Evolutionary conservation across 192 early-diverging fungal genomes (phyloP).

Genomic region (Diversispora eburnea): DNA sequence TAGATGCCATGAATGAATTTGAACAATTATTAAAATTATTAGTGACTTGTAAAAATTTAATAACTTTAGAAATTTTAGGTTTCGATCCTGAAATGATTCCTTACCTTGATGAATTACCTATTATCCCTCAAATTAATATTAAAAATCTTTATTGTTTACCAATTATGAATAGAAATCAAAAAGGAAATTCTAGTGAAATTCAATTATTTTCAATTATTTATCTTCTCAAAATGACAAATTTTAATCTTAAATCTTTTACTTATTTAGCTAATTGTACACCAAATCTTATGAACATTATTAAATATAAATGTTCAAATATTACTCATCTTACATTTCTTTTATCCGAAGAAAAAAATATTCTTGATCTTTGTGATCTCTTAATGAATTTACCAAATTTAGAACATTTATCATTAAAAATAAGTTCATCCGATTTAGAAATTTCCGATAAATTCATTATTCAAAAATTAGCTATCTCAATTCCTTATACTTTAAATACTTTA

Average conservation of each 20-base stretch:
- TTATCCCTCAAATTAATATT: not conserved
- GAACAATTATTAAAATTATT: not conserved
- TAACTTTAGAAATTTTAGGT: not conserved
- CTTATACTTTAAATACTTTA: not conserved
- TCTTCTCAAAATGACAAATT: not conserved
- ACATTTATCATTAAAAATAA: not conserved
- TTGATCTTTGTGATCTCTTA: not conserved
- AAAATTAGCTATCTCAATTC: not conserved
- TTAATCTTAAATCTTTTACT: not conserved
- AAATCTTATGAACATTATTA: not conserved
- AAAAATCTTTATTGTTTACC: not conserved
- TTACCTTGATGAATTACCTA: not conserved
- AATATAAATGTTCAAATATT: not conserved
- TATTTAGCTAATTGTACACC: not conserved
- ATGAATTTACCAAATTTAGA: not conserved
- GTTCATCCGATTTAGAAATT: not conserved
- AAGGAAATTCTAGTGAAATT: not conserved
- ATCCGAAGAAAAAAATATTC: not conserved
- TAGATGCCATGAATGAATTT: not conserved
- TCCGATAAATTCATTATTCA: not conserved
- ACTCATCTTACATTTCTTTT: not conserved
- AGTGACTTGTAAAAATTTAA: not conserved
- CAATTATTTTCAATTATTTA: not conserved
- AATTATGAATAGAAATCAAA: not conserved
- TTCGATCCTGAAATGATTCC: not conserved